A percentile compares a stretch with the other conserved stretches of the same genome.
phyloP scores from a whole-genome alignment of 768 basidiomycete genomes.

The Auriscalpium vulgare region DNA sequence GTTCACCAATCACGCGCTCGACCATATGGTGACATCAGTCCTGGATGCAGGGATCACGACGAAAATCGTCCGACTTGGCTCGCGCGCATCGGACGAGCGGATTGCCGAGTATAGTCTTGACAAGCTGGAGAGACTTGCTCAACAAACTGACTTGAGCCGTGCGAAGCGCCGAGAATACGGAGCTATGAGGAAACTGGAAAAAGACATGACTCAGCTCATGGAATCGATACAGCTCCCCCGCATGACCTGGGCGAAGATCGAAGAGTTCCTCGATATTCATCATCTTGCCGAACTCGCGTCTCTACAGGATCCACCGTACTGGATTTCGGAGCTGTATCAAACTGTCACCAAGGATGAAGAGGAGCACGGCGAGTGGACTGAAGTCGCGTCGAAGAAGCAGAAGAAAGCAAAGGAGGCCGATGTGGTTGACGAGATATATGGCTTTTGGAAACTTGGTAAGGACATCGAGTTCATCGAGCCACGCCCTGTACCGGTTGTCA shows the following conservation, averaged over 20 bases:
- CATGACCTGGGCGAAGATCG: conserved; percentile 23
- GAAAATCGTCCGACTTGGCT: conserved; percentile 60
- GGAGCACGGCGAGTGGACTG: conserved; percentile 6
- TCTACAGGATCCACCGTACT: conserved; percentile 34
- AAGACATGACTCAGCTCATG: conserved; percentile 41
- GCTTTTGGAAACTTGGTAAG: conserved; percentile 7
- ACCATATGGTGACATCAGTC: conserved; percentile 60
- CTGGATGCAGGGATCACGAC: conserved; percentile 57
- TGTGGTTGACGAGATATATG: conserved; percentile 7
- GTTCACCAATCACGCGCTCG: conserved; percentile 75
- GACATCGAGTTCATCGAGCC: conserved; percentile 12
- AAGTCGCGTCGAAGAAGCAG: neutral
- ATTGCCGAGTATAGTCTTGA: conserved; percentile 57
- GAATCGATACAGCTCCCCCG: conserved; percentile 15
- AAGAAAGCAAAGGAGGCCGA: neutral
- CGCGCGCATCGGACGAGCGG: conserved; percentile 51
- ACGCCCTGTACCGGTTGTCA: neutral
- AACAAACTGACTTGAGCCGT: conserved; percentile 33
- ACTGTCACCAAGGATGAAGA: conserved; percentile 1
- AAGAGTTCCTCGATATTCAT: conserved; percentile 32
- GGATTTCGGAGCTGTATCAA: conserved; percentile 5
- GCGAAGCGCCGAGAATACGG: conserved; percentile 26
- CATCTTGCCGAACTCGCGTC: conserved; percentile 41
- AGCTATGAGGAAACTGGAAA: conserved; percentile 37
- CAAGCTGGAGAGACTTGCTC: conserved; percentile 40